A percentile compares a stretch with the other conserved stretches of the same genome.
Conservation (phyloP, 176 grass and related monocot species). For the Stipa capillata region DNA sequence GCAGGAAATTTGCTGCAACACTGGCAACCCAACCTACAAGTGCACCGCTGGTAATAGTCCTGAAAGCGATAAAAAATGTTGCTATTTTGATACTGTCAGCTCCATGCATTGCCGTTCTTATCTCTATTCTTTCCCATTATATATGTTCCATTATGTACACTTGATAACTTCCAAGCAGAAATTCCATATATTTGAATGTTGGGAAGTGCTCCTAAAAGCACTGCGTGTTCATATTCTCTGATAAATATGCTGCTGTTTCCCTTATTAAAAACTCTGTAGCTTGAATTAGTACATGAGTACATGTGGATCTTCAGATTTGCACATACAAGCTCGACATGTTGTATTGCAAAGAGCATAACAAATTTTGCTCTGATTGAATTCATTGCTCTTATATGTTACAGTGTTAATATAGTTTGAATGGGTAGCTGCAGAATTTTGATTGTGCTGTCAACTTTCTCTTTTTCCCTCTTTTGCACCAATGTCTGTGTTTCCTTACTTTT, state of each 20-base stretch:
- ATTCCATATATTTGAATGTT: background rate
- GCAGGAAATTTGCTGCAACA: conserved; percentile 37
- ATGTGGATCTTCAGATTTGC: background rate
- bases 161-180: background rate
- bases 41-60: conserved; percentile 31
- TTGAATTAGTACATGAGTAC: background rate
- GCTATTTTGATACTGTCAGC: background rate
- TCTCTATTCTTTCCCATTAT: background rate
- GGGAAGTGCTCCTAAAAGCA: background rate
- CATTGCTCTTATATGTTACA: too few species aligned
- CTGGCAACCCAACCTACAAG: conserved; percentile 18
- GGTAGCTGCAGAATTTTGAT: background rate
- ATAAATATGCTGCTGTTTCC: background rate
- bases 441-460: background rate
- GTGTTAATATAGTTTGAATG: too few species aligned
- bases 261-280: background rate
- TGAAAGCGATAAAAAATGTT: background rate
- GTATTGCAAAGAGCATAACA: too few species aligned
- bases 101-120: background rate
- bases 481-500: background rate
- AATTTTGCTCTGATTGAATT: too few species aligned
- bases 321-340: too few species aligned
- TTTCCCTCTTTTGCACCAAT: background rate
- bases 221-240: background rate
- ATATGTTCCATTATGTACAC: too few species aligned